Conservation (phyloP, 2,329 filamentous ascomycete species). For the Aureobasidium lini region DNA sequence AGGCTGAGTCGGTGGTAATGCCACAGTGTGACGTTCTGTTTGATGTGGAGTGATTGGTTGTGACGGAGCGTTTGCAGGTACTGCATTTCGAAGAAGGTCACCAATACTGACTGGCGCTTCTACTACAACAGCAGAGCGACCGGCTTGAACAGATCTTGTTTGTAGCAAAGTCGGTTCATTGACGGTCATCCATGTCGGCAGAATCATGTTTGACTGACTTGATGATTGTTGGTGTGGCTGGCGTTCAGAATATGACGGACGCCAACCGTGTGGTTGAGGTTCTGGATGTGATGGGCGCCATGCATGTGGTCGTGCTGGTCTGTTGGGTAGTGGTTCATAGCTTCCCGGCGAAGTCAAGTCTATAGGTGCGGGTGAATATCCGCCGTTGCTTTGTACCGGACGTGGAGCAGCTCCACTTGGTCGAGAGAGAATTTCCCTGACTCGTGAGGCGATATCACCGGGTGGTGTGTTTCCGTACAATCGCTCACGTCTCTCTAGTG, state of each 20-base stretch:
- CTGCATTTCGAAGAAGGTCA: neutral
- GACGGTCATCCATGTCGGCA: neutral
- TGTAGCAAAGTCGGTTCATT: neutral
- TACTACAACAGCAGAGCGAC: neutral
- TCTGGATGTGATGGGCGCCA: neutral
- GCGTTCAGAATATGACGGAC: too few species aligned
- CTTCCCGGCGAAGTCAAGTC: neutral
- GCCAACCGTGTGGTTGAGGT: too few species aligned
- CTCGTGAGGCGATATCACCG: neutral
- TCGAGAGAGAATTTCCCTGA: neutral
- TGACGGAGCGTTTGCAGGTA: neutral
- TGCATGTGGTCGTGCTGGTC: neutral
- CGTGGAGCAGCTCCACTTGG: neutral
- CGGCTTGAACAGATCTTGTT: neutral
- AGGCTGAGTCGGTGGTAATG: neutral
- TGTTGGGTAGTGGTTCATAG: neutral
- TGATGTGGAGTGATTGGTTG: neutral
- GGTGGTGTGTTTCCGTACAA: neutral
- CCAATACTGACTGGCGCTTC: neutral
- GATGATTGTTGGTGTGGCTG: neutral
- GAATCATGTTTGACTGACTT: neutral
- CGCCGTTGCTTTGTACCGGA: neutral
- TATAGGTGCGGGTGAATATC: neutral
- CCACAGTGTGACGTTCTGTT: too few species aligned
- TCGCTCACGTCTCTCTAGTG: neutral